phyloP scores from a whole-genome alignment of 129 eudicot genomes.

The Artemisia tridentata region DNA sequence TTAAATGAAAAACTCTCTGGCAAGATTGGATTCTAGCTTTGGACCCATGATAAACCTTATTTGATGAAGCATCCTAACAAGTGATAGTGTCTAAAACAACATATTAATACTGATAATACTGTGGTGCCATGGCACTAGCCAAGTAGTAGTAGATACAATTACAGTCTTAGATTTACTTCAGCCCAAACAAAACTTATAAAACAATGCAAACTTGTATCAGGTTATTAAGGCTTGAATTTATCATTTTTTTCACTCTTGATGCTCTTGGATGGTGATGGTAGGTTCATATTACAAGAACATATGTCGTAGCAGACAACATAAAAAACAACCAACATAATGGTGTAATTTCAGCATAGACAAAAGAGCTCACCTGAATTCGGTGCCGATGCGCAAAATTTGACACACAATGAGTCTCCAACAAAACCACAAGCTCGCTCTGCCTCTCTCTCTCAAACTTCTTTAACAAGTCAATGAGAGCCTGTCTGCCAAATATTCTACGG shows the following conservation, averaged over 20 bases:
- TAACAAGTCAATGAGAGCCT: slow-evolving; percentile 75
- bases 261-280: background rate
- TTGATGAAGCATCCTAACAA: background rate
- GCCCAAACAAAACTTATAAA: background rate
- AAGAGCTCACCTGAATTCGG: slow-evolving; percentile 73
- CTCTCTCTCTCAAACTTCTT: slow-evolving; percentile 56
- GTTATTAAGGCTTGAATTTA: background rate
- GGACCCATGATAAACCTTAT: background rate
- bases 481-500: slow-evolving; percentile 72
- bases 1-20: background rate
- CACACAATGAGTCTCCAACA: slow-evolving; percentile 51
- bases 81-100: background rate
- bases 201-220: background rate
- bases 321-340: slow-evolving; percentile 10
- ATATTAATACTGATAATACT: background rate
- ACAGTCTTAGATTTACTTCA: background rate
- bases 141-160: background rate
- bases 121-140: background rate
- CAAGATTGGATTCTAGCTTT: slow-evolving; percentile 6
- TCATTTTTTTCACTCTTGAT: slow-evolving; percentile 1
- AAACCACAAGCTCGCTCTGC: slow-evolving; percentile 47
- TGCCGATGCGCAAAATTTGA: slow-evolving; percentile 71
- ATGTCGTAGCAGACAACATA: background rate
- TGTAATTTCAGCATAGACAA: background rate
- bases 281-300: slow-evolving; percentile 1